Evolutionary conservation across 495 filamentous ascomycete species (phyloP), one percentile per base, ranked within the genome.

Genomic region (Xylaria bambusicola): DNA sequence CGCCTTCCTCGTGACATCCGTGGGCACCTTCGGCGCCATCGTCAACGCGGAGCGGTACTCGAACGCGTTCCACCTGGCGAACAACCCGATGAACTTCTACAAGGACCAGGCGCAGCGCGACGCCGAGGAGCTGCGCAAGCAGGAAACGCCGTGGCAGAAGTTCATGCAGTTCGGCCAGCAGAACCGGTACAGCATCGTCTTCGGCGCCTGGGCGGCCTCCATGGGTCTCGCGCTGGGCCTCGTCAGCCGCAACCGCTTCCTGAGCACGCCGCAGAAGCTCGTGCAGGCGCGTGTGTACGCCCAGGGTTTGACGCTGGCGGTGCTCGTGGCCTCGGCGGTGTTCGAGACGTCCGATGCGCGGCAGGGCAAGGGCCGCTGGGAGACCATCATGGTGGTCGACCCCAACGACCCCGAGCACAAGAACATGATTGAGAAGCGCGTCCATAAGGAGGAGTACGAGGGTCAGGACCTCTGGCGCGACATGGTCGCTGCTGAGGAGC

Each of bases 221-320:
- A 96, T 98, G 88, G 86, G 82, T 21, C 71, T 88, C 27, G 85
- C 90, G 0, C 80, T 97, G 26, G 87, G 77, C 40, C 65, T 96
- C 9, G 93, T 97, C 41, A 82, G 87, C 52, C 82, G 90, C 60
- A 93, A 90, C 74, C 84, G 82, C 48, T 92, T 89, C 73, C 74
- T 98, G 6, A 84, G 80, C 18, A 84, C 82, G 1, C 72, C 80
- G 63, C 94, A 98, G 83, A 98, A 98, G 80, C 78, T 98, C 24
- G 94, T 98, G 18, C 94, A 98, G 81, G 95, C 95, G 9, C 86
- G 94, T 80, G 88, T 98, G 60, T 98, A 98, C 76, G 94, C 94
- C n/a, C 94, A 98, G 78, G 92, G 92, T 15, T 76, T 97, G 66
- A 97, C 94, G 48, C 76, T 98, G 17, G 90, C 89, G 68, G 91